Base-by-base conservation (phyloP, 495 filamentous ascomycete genomes). In the Delitschia confertaspora region DNA sequence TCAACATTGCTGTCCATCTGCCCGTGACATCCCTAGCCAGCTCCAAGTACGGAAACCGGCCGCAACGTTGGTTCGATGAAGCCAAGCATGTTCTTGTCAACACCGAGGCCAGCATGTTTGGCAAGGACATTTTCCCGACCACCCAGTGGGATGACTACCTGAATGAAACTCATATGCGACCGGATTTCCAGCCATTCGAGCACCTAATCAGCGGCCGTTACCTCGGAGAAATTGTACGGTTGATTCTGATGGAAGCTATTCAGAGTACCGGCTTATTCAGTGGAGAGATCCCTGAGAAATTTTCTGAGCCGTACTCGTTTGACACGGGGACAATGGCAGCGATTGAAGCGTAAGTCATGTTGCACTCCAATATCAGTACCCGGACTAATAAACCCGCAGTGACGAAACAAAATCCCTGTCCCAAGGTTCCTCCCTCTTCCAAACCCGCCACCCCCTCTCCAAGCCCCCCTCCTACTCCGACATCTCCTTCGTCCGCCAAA, bases 311-410 rank as follows among this genome's bases (percentile, higher is more conserved):
- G 2, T 83, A 83, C 53, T 66, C 72, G 0, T 64, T 83, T 30
- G 74, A 78, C 38, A 80, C 79, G 0, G 74, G 71, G 31, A 70
- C 71, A 6, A 51, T 83, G 14, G 76, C 76, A 10, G 41, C 63
- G n/a, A 74, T 83, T 14, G 71, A 80, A 59, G 59, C 63, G 74
- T 78, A 64, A 60, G 73, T 63, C 19, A 2, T 11, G 38, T 57
- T 59, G 67, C 38, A 60, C 60, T 16, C 67, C 66, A 34, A 18
- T 65, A 60, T 1, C 60, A 64, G 10, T 53, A 59, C 17, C 52
- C 73, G 22, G 23, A 24, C 50, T 54, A 33, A 54, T 23, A 18
- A 1, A 3, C 19, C 4, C 68, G 9, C 45, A 62, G 73, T 4
- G 78, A 80, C 45, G 58, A 60, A 4, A 68, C 70, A 0, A 53